Evolutionary conservation across 768 basidiomycete species (phyloP), one percentile per base, ranked within the genome.

Genomic region (Boletus sp.): DNA sequence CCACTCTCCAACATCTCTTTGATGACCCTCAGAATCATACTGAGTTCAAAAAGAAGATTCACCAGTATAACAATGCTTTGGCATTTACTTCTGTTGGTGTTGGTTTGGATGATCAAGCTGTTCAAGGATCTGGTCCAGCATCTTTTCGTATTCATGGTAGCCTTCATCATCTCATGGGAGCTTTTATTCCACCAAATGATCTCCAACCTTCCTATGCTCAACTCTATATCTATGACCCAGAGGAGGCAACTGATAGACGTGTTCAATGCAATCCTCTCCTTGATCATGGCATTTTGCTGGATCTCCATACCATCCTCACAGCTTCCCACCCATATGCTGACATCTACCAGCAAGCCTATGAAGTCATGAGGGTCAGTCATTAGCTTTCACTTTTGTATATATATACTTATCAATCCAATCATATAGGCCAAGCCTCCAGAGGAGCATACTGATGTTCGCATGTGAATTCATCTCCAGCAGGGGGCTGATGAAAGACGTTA

Each of bases 51-150:
- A 41, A 9, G n/a, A 20, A 41, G 10, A 41, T 20, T 10, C 18
- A 0, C 18, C 18, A 41, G 18, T 41, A 41, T 10, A 41, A 41
- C 18, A 41, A 52, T 47, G 11, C 44, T 6, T 1, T 60, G 10
- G 52, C 59, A 0, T 59, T 62, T 12, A 62, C 59, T 1, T 62
- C 45, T 32, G 5, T 62, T 1, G 59, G 54, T 10, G 42, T 45
- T 24, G 29, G 56, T 7, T 0, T 57, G 1, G 28, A 55, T 0
- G 7, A 48, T 10, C 1, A 46, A n/a, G 24, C 49, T 2, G 3
- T 60, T 17, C 58, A 56, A 42, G 54, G 54, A 18, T n/a, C 40
- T 41, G 40, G 40, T 18, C 18, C 5, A n/a, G 9, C n/a, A n/a
- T 41, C 40, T 41, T 41, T 41, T 41, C 1, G 0, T n/a, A 18